phyloP scores from a whole-genome alignment of 768 basidiomycete genomes.

The Suillus americanus region DNA sequence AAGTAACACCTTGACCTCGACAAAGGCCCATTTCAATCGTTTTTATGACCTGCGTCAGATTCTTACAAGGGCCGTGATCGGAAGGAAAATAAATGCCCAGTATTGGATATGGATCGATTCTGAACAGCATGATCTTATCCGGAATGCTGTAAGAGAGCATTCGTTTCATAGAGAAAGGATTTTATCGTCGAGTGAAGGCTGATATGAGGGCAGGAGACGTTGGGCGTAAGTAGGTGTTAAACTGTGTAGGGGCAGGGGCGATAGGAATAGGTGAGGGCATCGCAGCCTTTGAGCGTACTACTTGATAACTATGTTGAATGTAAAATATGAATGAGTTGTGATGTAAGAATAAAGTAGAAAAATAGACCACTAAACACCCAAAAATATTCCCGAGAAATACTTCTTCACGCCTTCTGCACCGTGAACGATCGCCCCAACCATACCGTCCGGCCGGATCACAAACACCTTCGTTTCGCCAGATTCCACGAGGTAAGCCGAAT shows the following conservation, averaged over 20 bases:
- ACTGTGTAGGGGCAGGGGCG: slow-evolving; percentile 1
- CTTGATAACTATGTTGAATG: neutral
- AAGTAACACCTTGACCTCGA: neutral
- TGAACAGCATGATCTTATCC: neutral
- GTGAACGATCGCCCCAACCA: slow-evolving; percentile 29
- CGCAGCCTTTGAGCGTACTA: neutral
- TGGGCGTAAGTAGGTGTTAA: slow-evolving; percentile 3
- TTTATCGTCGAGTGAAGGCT: slow-evolving; percentile 1
- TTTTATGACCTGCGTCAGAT: neutral
- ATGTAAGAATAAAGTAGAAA: neutral
- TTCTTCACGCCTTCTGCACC: slow-evolving; percentile 18
- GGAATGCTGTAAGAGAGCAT: neutral
- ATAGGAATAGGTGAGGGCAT: slow-evolving; percentile 2
- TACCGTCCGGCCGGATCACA: slow-evolving; percentile 22
- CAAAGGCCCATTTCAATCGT: neutral
- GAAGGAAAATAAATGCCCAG: neutral
- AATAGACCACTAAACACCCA: neutral
- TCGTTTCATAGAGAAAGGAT: neutral
- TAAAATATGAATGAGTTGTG: neutral
- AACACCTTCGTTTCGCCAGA: slow-evolving; percentile 32
- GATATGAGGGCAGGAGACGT: neutral
- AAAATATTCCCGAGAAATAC: neutral
- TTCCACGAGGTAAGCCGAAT: slow-evolving; percentile 33
- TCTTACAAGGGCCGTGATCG: neutral
- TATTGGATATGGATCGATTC: neutral